Evolutionary conservation across 148 eudicot species (phyloP), one percentile per base, ranked within the genome.

Genomic region (Rhododendron mucronatum): DNA sequence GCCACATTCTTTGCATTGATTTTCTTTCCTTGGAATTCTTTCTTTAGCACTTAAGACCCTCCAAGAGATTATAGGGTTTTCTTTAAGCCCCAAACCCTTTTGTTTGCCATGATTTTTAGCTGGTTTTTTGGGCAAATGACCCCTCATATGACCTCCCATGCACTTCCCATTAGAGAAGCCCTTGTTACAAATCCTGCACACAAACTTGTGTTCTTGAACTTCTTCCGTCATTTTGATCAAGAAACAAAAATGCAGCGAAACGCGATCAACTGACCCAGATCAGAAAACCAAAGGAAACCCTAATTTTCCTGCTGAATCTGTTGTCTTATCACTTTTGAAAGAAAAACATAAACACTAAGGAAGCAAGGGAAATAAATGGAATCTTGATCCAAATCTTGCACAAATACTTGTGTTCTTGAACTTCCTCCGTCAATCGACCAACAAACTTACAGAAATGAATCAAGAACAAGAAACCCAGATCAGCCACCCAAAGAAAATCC

Each of bases 111-210:
- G 59, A 26, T 28, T 77, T 67, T 86, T 83, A 63, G 88, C 82
- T 30, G 89, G 44, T 75, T 87, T 90, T 55, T 51, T n/a, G 2
- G 82, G 79, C 73, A 87, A 61, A 85, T 92, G 90, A 80, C 84
- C 80, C 87, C 89, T 91, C 87, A 90, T 91, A 80, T 91, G 93
- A 87, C 93, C 94, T 57, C 90, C 91, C 84, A 90, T 57, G 37
- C 90, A 87, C 81, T 86, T 90, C 47, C 92, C 87, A 84, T 85
- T 89, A 1, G 3, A 48, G 89, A 88, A 88, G 15, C 82, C 80
- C 85, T 86, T 86, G 61, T 84, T 83, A 84, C 95, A 93, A 78
- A 91, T 82, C 82, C 84, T 91, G 88, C 93, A 93, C 14, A 86
- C 44, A 18, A 63, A 63, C 30, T 63, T 63, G 10, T n/a, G 30